Evolutionary conservation across 805 yeast species (phyloP).

Genomic region (Sungouiella blattae): DNA sequence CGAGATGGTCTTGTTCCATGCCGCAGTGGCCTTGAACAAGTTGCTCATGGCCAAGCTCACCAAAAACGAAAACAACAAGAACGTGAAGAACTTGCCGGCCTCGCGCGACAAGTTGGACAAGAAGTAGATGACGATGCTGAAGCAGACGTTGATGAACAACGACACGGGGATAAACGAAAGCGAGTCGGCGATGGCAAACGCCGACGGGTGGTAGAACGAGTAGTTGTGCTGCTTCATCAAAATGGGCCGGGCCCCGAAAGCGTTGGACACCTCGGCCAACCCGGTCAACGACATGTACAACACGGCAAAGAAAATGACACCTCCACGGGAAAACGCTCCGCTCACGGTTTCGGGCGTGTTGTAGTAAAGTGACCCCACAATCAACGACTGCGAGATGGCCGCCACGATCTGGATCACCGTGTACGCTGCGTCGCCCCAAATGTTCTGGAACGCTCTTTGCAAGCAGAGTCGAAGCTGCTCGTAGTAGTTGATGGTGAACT

Average conservation of each 20-base stretch:
- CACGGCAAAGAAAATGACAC: constrained; percentile 56
- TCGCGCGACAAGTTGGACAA: constrained; percentile 48
- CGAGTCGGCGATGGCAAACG: constrained; percentile 24
- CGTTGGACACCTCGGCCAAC: constrained; percentile 40
- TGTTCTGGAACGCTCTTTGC: constrained; percentile 51
- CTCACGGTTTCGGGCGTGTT: constrained; percentile 45
- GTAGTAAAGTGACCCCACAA: constrained; percentile 62
- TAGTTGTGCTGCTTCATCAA: constrained; percentile 29
- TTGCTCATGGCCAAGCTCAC: constrained; percentile 52
- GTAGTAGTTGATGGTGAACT: constrained; percentile 40
- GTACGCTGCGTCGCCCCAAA: constrained; percentile 55
- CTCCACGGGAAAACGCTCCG: constrained; percentile 65
- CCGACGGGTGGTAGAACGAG: constrained; percentile 27
- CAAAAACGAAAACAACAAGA: constrained; percentile 43
- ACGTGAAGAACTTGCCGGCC: constrained; percentile 55
- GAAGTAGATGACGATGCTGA: constrained; percentile 53
- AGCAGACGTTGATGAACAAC: constrained; percentile 45
- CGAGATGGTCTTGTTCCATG: constrained; percentile 49
- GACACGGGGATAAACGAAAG: constrained; percentile 20
- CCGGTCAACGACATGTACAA: constrained; percentile 51
- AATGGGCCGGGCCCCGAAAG: constrained; percentile 22
- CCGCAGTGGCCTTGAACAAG: constrained; percentile 52
- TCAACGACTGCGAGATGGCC: constrained; percentile 52
- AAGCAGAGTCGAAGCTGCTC: constrained; percentile 50
- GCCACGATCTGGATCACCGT: constrained; percentile 45